Conservation (phyloP, 106 monocot species). For the Agapanthus africanus region DNA sequence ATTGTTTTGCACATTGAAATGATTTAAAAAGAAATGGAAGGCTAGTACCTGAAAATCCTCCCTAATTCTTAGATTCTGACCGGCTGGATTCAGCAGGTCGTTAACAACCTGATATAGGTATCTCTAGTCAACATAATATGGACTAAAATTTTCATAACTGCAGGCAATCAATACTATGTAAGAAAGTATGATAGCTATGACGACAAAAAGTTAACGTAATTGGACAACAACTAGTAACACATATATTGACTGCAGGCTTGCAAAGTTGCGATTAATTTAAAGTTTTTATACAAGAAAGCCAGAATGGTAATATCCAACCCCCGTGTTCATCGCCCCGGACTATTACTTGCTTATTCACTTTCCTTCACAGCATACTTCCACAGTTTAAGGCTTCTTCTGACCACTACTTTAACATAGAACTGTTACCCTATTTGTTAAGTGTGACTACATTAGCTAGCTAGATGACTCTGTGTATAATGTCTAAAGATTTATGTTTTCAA, state of each 20-base stretch:
- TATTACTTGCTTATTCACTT: not conserved
- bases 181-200: not conserved
- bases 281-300: not conserved
- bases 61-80: slow-evolving; percentile 90
- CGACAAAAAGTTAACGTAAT: not conserved
- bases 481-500: not conserved
- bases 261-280: not conserved
- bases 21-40: slow-evolving; percentile 3
- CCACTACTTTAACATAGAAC: not conserved
- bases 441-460: not conserved
- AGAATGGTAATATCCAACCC: not conserved
- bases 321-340: not conserved
- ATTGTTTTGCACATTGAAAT: not conserved
- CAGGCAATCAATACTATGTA: not conserved
- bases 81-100: slow-evolving; percentile 93
- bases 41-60: slow-evolving; percentile 78
- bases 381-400: not conserved
- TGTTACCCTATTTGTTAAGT: not conserved
- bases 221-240: not conserved
- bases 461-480: not conserved
- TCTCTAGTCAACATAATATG: slow-evolving; percentile 7
- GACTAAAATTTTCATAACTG: not conserved
- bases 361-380: not conserved
- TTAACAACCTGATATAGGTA: slow-evolving; percentile 66
- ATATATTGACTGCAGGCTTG: not conserved